Percentiles rank a stretch among this genome's conserved stretches.
These are phyloP conservation scores for Carallia pectinifolia DNA, from an alignment of 345 rosid species.

Conservation along the genomic window DNA sequence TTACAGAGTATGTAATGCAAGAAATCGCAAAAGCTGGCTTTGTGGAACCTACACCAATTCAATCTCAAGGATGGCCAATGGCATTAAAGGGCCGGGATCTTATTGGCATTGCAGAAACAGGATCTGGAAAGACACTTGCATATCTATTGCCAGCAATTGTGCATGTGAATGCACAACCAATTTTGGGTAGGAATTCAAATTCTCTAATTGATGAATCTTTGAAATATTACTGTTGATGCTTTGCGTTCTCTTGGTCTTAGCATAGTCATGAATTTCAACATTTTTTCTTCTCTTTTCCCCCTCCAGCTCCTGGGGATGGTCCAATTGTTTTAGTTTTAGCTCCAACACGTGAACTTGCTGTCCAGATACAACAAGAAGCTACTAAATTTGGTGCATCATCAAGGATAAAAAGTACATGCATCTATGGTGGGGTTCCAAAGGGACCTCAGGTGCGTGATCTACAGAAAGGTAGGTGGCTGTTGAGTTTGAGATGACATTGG, in stretches of 20 bases:
- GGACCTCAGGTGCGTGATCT: slow-evolving; percentile 99
- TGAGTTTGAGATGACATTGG: slow-evolving; percentile 36
- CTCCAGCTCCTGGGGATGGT: slow-evolving; percentile 90
- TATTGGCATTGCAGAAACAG: slow-evolving; percentile 97
- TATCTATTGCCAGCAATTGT: slow-evolving; percentile 93
- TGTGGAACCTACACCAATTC: slow-evolving; percentile 93
- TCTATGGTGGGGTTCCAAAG: slow-evolving; percentile 99
- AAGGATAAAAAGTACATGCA: slow-evolving; percentile 85
- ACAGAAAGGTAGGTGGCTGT: slow-evolving; percentile 80
- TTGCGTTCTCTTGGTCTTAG: slow-evolving; percentile 2
- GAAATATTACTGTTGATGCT: background rate
- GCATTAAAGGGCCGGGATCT: slow-evolving; percentile 97
- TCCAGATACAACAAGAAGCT: slow-evolving; percentile 97
- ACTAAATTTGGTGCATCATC: slow-evolving; percentile 97
- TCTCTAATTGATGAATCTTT: slow-evolving; percentile 2
- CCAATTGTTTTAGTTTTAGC: slow-evolving; percentile 98
- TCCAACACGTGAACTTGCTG: slow-evolving; percentile 99
- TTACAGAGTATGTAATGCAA: slow-evolving; percentile 88
- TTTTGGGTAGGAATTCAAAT: slow-evolving; percentile 53
- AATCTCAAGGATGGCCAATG: slow-evolving; percentile 99
- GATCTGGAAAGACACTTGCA: slow-evolving; percentile 96
- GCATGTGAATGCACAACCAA: slow-evolving; percentile 97
- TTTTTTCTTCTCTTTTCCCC: slow-evolving; percentile 10
- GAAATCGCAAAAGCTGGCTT: slow-evolving; percentile 94
- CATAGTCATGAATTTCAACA: background rate